Base-by-base conservation (phyloP, 495 filamentous ascomycete genomes). In the Copromyces sp. region DNA sequence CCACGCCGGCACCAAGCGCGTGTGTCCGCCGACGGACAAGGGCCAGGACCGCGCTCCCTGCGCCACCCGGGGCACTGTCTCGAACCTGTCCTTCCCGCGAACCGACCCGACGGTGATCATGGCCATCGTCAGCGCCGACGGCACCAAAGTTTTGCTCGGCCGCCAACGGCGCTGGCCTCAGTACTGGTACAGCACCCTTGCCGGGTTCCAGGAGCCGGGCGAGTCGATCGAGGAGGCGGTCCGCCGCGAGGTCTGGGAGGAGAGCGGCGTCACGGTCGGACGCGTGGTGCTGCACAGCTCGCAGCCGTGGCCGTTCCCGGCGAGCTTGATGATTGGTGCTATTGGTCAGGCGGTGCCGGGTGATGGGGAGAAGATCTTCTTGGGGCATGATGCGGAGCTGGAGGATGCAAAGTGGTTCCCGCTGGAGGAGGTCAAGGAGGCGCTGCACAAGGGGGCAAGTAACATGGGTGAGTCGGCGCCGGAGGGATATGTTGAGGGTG, bases 81-180 rank as follows among this genome's bases (percentile, higher is more conserved):
- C 91, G 38, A 97, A 97, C 83, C 84, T 97, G 68, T 88, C 85
- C 71, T 99, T 99, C 86, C 95, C 95, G 11, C 92, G 96, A 53
- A 97, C 95, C 11, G 94, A 98, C 79, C 94, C 95, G 3, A 97
- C 94, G 5, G 91, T 98, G 73, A 98, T 99, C 80, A 94, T 97
- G 85, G 96, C 95, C 3, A 89, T 97, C 16, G 84, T 98, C 45
- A 93, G 90, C 53, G 81, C 87, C 47, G 91, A 95, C 76, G 89
- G 88, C 41, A 87, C 89, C 75, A 88, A 90, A 38, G 78, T 98
- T 17, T 88, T 98, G 4, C 91, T 99, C 0, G 95, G 95, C 39
- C 91, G 95, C 4, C 89, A 92, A 76, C 92, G 91, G 77, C 86
- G 92, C 37, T 98, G 90, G 87, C 95, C 95, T 1, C 85, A 88